Conservation (phyloP, 768 basidiomycete genomes). For the Steccherinum ochraceum region DNA sequence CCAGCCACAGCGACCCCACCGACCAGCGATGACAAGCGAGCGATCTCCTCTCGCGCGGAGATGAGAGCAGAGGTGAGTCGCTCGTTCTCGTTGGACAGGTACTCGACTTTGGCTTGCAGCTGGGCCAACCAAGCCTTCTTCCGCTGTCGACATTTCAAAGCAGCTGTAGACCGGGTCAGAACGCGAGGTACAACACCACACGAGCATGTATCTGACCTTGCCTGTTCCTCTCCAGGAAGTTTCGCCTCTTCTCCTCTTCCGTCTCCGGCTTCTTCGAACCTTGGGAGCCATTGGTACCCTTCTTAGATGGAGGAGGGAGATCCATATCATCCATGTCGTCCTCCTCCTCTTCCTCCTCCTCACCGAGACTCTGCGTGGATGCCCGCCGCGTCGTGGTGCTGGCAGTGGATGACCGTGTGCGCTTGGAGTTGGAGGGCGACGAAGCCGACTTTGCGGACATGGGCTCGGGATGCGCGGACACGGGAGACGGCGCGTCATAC, state of each 20-base stretch:
- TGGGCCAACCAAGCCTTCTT: conserved; percentile 97
- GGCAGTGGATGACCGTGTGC: conserved; percentile 31
- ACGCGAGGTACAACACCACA: background rate
- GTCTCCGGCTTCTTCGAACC: conserved; percentile 80
- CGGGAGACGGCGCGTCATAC: conserved; percentile 34
- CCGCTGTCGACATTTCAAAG: conserved; percentile 96
- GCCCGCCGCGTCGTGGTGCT: conserved; percentile 17
- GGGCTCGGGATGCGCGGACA: too few species aligned
- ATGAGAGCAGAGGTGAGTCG: conserved; percentile 82
- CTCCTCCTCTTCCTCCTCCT: conserved; percentile 28
- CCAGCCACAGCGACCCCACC: conserved; percentile 47
- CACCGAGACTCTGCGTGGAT: conserved; percentile 19
- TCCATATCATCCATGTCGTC: conserved; percentile 27
- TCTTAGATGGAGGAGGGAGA: conserved; percentile 13
- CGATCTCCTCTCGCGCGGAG: conserved; percentile 86
- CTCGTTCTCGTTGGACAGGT: conserved; percentile 90
- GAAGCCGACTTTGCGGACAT: conserved; percentile 4
- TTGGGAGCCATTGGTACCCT: conserved; percentile 16
- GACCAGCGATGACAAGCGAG: conserved; percentile 69
- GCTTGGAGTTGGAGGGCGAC: conserved; percentile 22
- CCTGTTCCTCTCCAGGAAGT: conserved; percentile 94
- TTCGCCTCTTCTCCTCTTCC: conserved; percentile 95
- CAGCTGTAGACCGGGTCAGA: conserved; percentile 47
- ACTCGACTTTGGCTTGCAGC: conserved; percentile 92
- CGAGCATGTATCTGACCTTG: conserved; percentile 61